Percentiles rank a stretch among this genome's conserved stretches.
phyloP scores from a whole-genome alignment of 331 rosid species.

The Ulmus americana region DNA sequence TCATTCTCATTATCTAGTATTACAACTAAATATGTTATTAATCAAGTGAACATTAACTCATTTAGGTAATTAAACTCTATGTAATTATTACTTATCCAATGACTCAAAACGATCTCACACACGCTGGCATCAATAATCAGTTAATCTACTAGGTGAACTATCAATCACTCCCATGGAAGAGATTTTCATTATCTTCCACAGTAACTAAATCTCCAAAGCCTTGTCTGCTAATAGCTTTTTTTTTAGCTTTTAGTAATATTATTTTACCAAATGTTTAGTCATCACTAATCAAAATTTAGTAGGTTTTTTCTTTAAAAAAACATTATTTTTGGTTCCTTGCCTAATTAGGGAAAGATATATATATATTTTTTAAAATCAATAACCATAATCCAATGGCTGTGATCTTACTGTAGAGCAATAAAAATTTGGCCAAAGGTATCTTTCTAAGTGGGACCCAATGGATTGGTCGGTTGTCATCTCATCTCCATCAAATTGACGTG shows the following conservation, averaged over 20 bases:
- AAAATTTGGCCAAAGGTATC: conserved; percentile 28
- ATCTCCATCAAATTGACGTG: conserved; percentile 40
- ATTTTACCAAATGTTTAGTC: not conserved
- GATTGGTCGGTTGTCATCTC: conserved; percentile 39
- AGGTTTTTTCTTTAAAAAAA: not conserved
- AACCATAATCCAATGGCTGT: not conserved
- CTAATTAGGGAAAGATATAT: not conserved
- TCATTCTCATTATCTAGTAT: too few relatives aligned
- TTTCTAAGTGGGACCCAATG: conserved; percentile 30
- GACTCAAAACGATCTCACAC: too few relatives aligned
- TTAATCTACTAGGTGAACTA: too few relatives aligned
- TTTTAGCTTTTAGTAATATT: too few relatives aligned
- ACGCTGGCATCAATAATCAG: too few relatives aligned
- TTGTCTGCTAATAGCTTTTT: too few relatives aligned
- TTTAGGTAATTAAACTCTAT: too few relatives aligned
- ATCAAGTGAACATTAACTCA: too few relatives aligned
- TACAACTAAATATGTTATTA: too few relatives aligned
- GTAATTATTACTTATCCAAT: too few relatives aligned
- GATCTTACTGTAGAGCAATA: not conserved
- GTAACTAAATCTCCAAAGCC: not conserved
- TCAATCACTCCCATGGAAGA: not conserved
- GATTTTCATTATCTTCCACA: too few relatives aligned
- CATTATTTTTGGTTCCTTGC: not conserved
- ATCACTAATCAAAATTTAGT: not conserved
- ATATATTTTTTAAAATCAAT: not conserved